Base-by-base conservation (phyloP, 106 monocot genomes). In the Dendrobium chrysotoxum region DNA sequence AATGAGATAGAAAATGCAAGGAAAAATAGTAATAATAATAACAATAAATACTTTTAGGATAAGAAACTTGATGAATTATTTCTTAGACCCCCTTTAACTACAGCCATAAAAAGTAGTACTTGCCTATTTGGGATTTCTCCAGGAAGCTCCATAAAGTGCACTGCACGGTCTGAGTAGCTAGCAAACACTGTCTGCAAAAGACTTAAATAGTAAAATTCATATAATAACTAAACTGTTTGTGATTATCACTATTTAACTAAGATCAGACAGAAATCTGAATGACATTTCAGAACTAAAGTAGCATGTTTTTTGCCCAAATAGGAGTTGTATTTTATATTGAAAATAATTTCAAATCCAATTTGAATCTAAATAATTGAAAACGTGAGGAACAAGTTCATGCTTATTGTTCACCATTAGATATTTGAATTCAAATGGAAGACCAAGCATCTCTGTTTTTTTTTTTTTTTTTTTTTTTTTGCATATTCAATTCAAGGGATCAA, bases 61-160 rank as follows among this genome's bases (percentile, higher is more conserved):
- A 67, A 67, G 28, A 67, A 28, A 15, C 70, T 13, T 35, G 15
- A 31, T 70, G 64, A 31, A 23, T 70, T 35, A 70, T 21, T 70
- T 70, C 70, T 70, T 3, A 28, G 30, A 31, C 31, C 16, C 4
- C 20, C n/a, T 21, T 9, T 17, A 80, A 74, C 25, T 67, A 78
- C 23, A 30, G 13, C 20, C 46, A 74, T 46, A 35, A 40, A 50
- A 42, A 31, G 13, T 44, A 65, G 55, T 20, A 82, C 84, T 81
- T 83, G 88, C 98, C 98, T 98, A 79, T 98, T 98, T 72, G 94
- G 94, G 79, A 98, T 93, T 84, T 98, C 98, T 78, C 98, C 98
- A 47, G 98, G 98, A 86, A 98, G 98, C 84, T 98, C 98, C 98
- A 98, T 98, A 82, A 98, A 98, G 75, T 95, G 94, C 76, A 95